phyloP scores from a whole-genome alignment of 75 land plant genomes.

The Cupressus sempervirens region DNA sequence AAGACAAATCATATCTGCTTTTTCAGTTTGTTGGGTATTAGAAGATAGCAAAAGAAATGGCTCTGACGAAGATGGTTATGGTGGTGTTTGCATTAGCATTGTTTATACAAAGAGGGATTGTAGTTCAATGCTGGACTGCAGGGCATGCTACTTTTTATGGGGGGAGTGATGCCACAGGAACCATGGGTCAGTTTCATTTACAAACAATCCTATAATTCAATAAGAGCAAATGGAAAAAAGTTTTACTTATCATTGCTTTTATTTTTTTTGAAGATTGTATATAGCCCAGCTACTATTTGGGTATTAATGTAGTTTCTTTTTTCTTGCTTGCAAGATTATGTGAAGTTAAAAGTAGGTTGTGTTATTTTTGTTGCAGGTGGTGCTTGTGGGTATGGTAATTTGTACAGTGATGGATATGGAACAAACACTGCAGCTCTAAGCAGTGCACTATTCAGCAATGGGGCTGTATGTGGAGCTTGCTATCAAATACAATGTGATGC shows the following conservation, averaged over 20 bases:
- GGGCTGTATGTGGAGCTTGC: conserved; percentile 38
- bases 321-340: neutral
- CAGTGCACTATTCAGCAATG: conserved; percentile 22
- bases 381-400: conserved; percentile 46
- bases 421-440: conserved; percentile 36
- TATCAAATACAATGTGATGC: conserved; percentile 26
- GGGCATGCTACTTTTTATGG: conserved; percentile 9
- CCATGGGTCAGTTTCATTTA: neutral
- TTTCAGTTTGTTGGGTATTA: neutral
- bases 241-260: no score
- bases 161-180: conserved; percentile 2
- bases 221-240: no score
- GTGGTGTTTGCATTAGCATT: neutral
- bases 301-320: no score
- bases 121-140: neutral
- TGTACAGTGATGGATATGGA: conserved; percentile 32
- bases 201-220: no score
- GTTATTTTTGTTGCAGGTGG: conserved; percentile 15
- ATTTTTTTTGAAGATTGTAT: no score
- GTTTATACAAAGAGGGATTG: neutral
- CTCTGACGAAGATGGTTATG: neutral
- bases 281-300: no score
- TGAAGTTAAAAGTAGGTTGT: neutral
- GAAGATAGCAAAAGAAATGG: neutral
- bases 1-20: neutral